Base-by-base conservation (phyloP, 225 moss, liverwort and hornwort genomes). In the Rhytidiadelphus loreus region DNA sequence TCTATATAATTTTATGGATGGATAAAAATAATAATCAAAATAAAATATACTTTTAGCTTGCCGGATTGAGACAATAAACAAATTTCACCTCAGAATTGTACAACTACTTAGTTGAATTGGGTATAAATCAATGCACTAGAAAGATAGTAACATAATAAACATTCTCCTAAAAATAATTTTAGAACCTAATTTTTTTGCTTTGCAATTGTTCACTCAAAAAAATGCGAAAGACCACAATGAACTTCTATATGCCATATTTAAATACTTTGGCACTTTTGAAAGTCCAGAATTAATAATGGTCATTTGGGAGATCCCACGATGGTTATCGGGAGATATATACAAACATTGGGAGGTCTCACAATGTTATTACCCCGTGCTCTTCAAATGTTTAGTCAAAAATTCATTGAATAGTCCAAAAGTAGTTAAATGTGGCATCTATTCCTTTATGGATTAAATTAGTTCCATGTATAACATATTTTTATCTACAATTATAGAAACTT, bases 61-160 rank as follows among this genome's bases (percentile, higher is more conserved):
- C 4, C 1, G 4, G 3, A 0, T 23, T 23, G 23, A 68, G 39
- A 39, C 4, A 68, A 39, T 7, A 68, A 39, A 68, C 1, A 68
- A 13, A 68, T n/a, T 68, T 39, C 39, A 68, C 4, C 23, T 39
- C 7, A 68, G 23, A 39, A n/a, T 68, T 68, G 8, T 23, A 24
- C 28, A 60, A 37, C 12, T 22, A 12, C 2, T 7, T n/a, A n/a
- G 12, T n/a, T 68, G 22, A 68, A 22, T 22, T n/a, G 22, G 68
- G 2, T n/a, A 22, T n/a, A 13, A n/a, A 68, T 22, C 4, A 68
- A 21, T 22, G n/a, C 1, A 0, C 22, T n/a, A 39, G 1, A n/a
- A 39, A 68, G 33, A 12, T n/a, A n/a, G 9, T n/a, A 44, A 44
- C 1, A 28, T 3, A 1, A 72, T 4, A 28, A 5, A 9, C 6